Evolutionary conservation across 345 rosid genomes (phyloP).

Genomic region (Jatropha curcas): DNA sequence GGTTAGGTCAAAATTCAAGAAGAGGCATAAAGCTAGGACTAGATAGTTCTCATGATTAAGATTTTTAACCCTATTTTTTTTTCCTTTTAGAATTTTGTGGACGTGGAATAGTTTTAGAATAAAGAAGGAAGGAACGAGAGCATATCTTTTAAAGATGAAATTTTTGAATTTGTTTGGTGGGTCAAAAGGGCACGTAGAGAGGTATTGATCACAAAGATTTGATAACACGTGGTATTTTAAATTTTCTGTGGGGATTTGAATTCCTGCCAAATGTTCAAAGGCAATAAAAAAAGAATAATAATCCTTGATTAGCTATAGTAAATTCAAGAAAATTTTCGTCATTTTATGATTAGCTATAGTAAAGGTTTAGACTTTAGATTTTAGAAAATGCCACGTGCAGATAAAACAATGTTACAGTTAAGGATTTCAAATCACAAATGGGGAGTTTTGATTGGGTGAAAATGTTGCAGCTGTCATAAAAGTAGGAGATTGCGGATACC

Average conservation of each 20-base stretch:
- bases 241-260: neutral
- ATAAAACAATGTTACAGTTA: neutral
- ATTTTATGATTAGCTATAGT: neutral
- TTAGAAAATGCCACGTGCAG: constrained; percentile 7
- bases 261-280: neutral
- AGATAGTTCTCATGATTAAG: constrained; percentile 18
- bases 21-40: neutral
- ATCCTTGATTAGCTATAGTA: neutral
- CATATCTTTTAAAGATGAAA: neutral
- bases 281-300: neutral
- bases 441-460: neutral
- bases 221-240: neutral
- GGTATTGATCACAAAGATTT: neutral
- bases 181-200: constrained; percentile 38
- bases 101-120: constrained; percentile 30
- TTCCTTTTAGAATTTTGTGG: constrained; percentile 27
- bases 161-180: constrained; percentile 19
- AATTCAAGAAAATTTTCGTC: neutral
- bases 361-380: neutral
- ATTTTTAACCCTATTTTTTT: neutral
- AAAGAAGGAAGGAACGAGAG: neutral
- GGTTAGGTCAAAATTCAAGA: constrained; percentile 24
- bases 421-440: neutral
- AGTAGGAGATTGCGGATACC: neutral
- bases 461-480: constrained; percentile 6